phyloP scores from a whole-genome alignment of 1,284 basidiomycete genomes.

The Trametes pubescens region DNA sequence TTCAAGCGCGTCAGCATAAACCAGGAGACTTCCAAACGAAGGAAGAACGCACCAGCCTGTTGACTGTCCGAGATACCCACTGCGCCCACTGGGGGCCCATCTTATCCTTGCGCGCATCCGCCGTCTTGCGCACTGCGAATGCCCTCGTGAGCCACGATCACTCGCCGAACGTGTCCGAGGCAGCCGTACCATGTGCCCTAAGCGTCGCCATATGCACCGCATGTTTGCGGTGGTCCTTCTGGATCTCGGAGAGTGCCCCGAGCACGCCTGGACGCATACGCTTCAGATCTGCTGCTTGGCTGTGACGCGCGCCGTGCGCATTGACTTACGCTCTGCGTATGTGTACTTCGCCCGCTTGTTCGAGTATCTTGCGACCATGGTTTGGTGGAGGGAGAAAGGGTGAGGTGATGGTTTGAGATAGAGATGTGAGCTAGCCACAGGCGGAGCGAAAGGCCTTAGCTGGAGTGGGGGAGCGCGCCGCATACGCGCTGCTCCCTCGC shows the following conservation, averaged over 20 bases:
- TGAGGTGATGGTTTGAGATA: constrained; percentile 1
- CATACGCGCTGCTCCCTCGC: constrained; percentile 20
- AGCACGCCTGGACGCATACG: constrained; percentile 49
- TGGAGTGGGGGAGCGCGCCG: constrained; percentile 9
- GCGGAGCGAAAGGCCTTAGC: background rate
- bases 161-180: background rate
- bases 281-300: constrained; percentile 2
- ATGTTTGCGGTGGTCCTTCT: constrained; percentile 53
- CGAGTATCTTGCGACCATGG: constrained; percentile 40
- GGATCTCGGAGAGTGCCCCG: constrained; percentile 52
- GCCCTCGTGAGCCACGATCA: constrained; percentile 8
- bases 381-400: background rate
- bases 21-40: constrained; percentile 3
- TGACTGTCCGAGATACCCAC: constrained; percentile 57
- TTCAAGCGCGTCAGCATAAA: constrained; percentile 30
- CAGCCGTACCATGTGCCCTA: constrained; percentile 50
- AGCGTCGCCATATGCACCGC: constrained; percentile 56
- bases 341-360: constrained; percentile 49
- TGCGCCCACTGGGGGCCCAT: constrained; percentile 59
- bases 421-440: constrained; percentile 16
- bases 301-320: background rate
- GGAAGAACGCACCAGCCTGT: constrained; percentile 50
- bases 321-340: constrained; percentile 55
- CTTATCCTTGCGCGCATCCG: constrained; percentile 53
- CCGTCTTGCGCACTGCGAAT: constrained; percentile 55